Evolutionary conservation across 768 basidiomycete genomes (phyloP).

Genomic region (Leccinum aurantiacum): DNA sequence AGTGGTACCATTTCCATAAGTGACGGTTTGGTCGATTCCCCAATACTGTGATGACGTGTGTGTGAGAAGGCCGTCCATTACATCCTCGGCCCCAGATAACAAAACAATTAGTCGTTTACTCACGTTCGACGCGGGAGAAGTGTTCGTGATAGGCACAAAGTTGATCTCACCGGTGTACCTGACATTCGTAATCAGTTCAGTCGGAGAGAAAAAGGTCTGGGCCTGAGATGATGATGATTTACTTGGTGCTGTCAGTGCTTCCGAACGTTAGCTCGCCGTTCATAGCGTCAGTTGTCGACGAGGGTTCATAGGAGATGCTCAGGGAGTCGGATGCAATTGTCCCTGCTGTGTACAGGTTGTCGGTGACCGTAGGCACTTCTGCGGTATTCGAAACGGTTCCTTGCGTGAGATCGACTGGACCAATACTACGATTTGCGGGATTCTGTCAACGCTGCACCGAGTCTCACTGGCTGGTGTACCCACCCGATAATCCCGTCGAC

Average conservation of each 20-base stretch:
- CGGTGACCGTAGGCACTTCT: constrained; percentile 54
- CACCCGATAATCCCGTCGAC: constrained; percentile 57
- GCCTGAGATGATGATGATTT: not conserved
- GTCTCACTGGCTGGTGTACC: not conserved
- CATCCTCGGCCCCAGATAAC: not conserved
- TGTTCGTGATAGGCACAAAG: constrained; percentile 43
- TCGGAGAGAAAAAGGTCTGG: not conserved
- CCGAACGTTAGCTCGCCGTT: constrained; percentile 65
- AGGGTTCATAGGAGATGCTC: constrained; percentile 54
- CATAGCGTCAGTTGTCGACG: constrained; percentile 48
- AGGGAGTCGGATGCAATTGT: constrained; percentile 45
- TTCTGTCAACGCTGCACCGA: not conserved
- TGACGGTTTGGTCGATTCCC: constrained; percentile 45
- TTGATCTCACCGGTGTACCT: constrained; percentile 37
- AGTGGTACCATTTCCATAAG: constrained; percentile 35
- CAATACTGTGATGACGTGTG: constrained; percentile 36
- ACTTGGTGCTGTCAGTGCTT: constrained; percentile 47
- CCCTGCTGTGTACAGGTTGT: constrained; percentile 52
- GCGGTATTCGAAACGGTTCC: constrained; percentile 41
- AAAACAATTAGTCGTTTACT: constrained; percentile 7
- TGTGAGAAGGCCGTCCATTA: constrained; percentile 1
- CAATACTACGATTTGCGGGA: constrained; percentile 37
- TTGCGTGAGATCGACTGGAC: constrained; percentile 49
- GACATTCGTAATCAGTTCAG: not conserved
- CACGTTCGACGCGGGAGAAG: constrained; percentile 42